These are phyloP conservation scores for Pogostemon cablin DNA, from an alignment of 257 asterid species.

Conservation along the genomic window DNA sequence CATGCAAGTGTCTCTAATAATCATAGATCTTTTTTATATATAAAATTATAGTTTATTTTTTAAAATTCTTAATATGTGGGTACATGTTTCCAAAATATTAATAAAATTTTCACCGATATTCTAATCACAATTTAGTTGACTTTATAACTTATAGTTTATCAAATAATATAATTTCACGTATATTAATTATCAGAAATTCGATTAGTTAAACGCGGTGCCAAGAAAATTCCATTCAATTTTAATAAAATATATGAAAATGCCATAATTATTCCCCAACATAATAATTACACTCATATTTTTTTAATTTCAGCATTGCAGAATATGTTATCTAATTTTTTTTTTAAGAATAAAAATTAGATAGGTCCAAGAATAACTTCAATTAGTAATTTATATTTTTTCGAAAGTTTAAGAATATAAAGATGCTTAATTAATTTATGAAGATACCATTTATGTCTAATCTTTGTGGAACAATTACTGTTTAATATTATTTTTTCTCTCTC, in stretches of 20 bases:
- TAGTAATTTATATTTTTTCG: slow-evolving; percentile 26
- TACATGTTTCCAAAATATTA: not conserved
- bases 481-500: slow-evolving; percentile 34
- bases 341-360: slow-evolving; percentile 20
- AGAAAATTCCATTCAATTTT: slow-evolving; percentile 9
- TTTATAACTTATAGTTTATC: not conserved
- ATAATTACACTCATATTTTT: slow-evolving; percentile 33
- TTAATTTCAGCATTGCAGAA: not conserved
- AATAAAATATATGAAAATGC: slow-evolving; percentile 15
- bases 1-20: too few relatives aligned
- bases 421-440: slow-evolving; percentile 36
- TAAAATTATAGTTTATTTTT: too few relatives aligned
- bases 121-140: slow-evolving; percentile 31
- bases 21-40: too few relatives aligned
- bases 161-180: too few relatives aligned
- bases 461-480: slow-evolving; percentile 37
- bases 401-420: slow-evolving; percentile 6
- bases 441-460: slow-evolving; percentile 44
- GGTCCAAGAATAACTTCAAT: slow-evolving; percentile 37
- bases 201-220: slow-evolving; percentile 31
- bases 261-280: slow-evolving; percentile 36
- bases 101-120: slow-evolving; percentile 21
- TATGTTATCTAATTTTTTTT: not conserved
- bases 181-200: not conserved
- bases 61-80: too few relatives aligned